These are phyloP conservation scores for Fusarium tuaranense DNA, from an alignment of 2,329 filamentous ascomycete genomes.

Conservation along the genomic window DNA sequence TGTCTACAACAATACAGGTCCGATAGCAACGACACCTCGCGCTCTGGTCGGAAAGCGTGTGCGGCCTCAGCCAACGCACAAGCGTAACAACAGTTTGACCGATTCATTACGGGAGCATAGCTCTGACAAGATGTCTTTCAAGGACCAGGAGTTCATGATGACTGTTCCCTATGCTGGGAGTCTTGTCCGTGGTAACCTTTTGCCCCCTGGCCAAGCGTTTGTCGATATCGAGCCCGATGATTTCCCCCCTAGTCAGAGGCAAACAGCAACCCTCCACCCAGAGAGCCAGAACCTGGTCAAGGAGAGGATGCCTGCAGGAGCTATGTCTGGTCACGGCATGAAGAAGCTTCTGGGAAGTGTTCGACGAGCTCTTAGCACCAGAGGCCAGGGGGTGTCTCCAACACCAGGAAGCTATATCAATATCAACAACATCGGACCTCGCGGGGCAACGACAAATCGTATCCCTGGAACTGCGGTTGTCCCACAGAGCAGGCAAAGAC, in stretches of 20 bases:
- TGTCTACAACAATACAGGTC: slow-evolving; percentile 59
- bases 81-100: slow-evolving; percentile 87
- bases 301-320: slow-evolving; percentile 63
- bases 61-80: slow-evolving; percentile 70
- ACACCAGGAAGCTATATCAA: slow-evolving; percentile 62
- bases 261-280: slow-evolving; percentile 66
- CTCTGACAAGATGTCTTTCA: slow-evolving; percentile 62
- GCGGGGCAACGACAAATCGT: slow-evolving; percentile 67
- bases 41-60: slow-evolving; percentile 69
- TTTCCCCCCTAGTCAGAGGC: slow-evolving; percentile 58
- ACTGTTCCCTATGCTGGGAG: slow-evolving; percentile 80
- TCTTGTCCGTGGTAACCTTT: slow-evolving; percentile 86
- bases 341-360: slow-evolving; percentile 89
- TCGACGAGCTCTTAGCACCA: slow-evolving; percentile 80
- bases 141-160: slow-evolving; percentile 69
- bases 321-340: slow-evolving; percentile 80
- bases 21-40: slow-evolving; percentile 69
- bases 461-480: slow-evolving; percentile 71
- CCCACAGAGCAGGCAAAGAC: slow-evolving; percentile 63
- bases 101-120: slow-evolving; percentile 83
- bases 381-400: slow-evolving; percentile 57
- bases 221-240: slow-evolving; percentile 74
- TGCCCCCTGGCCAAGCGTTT: slow-evolving; percentile 85
- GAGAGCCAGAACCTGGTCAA: slow-evolving; percentile 56
- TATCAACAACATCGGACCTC: slow-evolving; percentile 61